Evolutionary conservation across 2,329 filamentous ascomycete genomes (phyloP), one percentile per base, ranked within the genome.

Genomic region (Talaromyces piceae): DNA sequence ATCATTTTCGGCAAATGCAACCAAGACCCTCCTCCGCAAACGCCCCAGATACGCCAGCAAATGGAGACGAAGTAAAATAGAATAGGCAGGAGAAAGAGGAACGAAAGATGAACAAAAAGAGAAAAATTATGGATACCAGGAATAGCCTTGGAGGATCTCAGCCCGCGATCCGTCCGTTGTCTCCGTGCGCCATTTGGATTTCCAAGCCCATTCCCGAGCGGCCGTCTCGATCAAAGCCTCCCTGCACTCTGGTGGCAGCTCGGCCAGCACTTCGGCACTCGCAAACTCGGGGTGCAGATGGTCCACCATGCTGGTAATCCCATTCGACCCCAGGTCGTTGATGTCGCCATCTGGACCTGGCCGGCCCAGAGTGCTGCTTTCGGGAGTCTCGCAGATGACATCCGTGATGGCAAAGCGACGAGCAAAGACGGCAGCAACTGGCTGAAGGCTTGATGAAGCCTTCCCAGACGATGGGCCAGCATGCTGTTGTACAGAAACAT

Each of bases 121-220:
- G 6, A 1, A 5, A 31, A 26, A 51, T 63, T 50, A 71, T 31
- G 67, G 67, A 55, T 63, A 66, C 68, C 69, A 72, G 8, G 67
- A 61, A 57, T 69, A 71, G 31, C 67, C 71, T 60, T 69, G 67
- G 13, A 62, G 56, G 5, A 67, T 61, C 8, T 57, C 58, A 13
- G 59, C 58, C 18, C 67, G 60, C 13, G 61, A 51, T 4, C 76
- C 77, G 61, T 81, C 80, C 8, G 76, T 69, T 30, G 67, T 74
- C 69, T 96, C 91, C 4, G 79, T 77, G 13, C 79, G 80, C 88
- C 90, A 95, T 56, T 77, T 78, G 27, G 69, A 73, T 66, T 87
- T 87, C 87, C 90, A 97, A 49, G 78, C 70, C 54, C 71, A 67
- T 67, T 95, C 88, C 50, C 78, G 75, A 9, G 71, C 70, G 47